Evolutionary conservation across 192 early-diverging fungal species (phyloP).

Genomic region (Coemansia sp.): DNA sequence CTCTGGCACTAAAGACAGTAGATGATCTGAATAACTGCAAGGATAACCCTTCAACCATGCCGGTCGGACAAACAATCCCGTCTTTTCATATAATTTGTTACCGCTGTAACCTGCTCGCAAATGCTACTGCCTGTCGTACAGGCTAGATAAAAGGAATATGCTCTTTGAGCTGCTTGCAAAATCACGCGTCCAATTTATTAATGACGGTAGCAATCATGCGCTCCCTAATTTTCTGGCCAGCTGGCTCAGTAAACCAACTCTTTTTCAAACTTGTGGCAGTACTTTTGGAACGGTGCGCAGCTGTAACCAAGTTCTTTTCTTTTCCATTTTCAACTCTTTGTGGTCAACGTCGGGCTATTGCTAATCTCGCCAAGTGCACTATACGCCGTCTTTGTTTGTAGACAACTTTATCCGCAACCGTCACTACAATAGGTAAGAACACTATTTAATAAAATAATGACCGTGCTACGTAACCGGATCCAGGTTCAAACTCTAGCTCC

Average conservation of each 20-base stretch:
- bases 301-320: too few relatives aligned
- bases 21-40: neutral
- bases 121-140: neutral
- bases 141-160: neutral
- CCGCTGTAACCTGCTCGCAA: neutral
- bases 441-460: too few relatives aligned
- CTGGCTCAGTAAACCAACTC: neutral
- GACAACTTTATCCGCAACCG: too few relatives aligned
- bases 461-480: neutral
- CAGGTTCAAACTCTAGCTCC: neutral
- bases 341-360: too few relatives aligned
- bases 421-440: too few relatives aligned
- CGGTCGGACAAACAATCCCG: constrained; percentile 1
- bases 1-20: neutral
- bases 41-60: neutral
- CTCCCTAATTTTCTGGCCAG: neutral
- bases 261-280: neutral
- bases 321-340: too few relatives aligned
- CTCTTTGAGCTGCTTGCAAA: neutral
- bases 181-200: neutral
- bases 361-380: too few relatives aligned
- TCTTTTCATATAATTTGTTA: neutral
- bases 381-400: too few relatives aligned
- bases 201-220: constrained; percentile 1
- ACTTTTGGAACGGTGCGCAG: neutral